Conservation (phyloP, 164 flowering plant species). For the Liquidambar formosana region DNA sequence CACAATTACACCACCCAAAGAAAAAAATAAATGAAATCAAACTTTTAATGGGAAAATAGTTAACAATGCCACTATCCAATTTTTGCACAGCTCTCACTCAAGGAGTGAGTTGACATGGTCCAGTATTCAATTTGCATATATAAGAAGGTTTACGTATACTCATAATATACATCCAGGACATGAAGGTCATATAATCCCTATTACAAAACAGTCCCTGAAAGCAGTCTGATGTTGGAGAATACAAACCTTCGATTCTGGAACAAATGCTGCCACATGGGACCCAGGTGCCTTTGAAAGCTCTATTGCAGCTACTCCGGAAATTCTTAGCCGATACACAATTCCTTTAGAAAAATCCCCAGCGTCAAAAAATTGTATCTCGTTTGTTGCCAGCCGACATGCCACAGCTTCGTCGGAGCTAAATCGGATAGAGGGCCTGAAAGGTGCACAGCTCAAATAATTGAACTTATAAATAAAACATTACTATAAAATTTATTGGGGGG, state of each 20-base stretch:
- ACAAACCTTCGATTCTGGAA: constrained; percentile 90
- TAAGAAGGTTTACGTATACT: background rate
- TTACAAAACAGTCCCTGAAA: background rate
- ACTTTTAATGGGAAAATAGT: background rate
- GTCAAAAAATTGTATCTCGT: constrained; percentile 89
- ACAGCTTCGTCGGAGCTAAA: constrained; percentile 87
- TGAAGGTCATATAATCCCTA: no score
- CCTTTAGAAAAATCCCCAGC: constrained; percentile 78
- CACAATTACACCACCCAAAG: no score
- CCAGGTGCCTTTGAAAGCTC: constrained; percentile 85
- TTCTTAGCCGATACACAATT: constrained; percentile 55
- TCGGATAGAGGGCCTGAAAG: constrained; percentile 70
- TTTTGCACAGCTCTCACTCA: background rate
- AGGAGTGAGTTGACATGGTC: background rate
- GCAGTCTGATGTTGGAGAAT: background rate
- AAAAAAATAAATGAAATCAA: no score
- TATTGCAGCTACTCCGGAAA: constrained; percentile 78
- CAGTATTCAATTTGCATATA: background rate
- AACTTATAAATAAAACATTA: no score
- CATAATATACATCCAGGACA: background rate
- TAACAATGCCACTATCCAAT: background rate
- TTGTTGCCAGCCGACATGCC: constrained; percentile 91
- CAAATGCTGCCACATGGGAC: constrained; percentile 80
- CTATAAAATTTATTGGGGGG: no score
- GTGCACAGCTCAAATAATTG: background rate